These are phyloP conservation scores for Sugiyamaella novakii DNA, from an alignment of 1,139 yeast genomes.

Conservation along the genomic window DNA sequence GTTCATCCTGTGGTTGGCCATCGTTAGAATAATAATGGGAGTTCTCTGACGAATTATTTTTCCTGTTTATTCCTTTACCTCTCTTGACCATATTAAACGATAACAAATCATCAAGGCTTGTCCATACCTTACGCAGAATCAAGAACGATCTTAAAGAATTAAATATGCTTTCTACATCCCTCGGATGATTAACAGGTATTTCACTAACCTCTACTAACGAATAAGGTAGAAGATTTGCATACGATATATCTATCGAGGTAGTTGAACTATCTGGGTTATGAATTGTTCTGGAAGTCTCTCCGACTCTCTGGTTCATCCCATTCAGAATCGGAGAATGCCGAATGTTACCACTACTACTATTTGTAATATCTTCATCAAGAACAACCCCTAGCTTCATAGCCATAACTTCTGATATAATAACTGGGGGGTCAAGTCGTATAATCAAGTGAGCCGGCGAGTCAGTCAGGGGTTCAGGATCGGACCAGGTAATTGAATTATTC, in stretches of 20 bases:
- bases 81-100: constrained; percentile 2
- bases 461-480: constrained; percentile 31
- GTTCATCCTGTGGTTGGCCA: constrained; percentile 18
- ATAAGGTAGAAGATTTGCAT: constrained; percentile 39
- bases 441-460: constrained; percentile 40
- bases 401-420: constrained; percentile 32
- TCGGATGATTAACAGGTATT: constrained; percentile 41
- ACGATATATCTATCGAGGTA: constrained; percentile 22
- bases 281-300: constrained; percentile 18
- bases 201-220: constrained; percentile 36
- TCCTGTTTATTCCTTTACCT: not conserved
- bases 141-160: constrained; percentile 26
- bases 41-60: not conserved
- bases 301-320: constrained; percentile 4
- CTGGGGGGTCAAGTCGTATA: constrained; percentile 40
- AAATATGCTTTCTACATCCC: constrained; percentile 31
- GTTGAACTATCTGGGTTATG: constrained; percentile 13
- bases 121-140: constrained; percentile 25
- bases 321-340: not conserved
- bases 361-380: constrained; percentile 28
- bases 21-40: constrained; percentile 2
- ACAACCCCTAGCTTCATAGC: constrained; percentile 34
- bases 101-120: constrained; percentile 19
- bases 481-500: constrained; percentile 28
- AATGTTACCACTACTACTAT: constrained; percentile 2